Percentiles rank a stretch among this genome's conserved stretches.
These are phyloP conservation scores for Graphiopsis chlorocephala DNA, from an alignment of 2,329 filamentous ascomycete genomes.

Conservation along the genomic window DNA sequence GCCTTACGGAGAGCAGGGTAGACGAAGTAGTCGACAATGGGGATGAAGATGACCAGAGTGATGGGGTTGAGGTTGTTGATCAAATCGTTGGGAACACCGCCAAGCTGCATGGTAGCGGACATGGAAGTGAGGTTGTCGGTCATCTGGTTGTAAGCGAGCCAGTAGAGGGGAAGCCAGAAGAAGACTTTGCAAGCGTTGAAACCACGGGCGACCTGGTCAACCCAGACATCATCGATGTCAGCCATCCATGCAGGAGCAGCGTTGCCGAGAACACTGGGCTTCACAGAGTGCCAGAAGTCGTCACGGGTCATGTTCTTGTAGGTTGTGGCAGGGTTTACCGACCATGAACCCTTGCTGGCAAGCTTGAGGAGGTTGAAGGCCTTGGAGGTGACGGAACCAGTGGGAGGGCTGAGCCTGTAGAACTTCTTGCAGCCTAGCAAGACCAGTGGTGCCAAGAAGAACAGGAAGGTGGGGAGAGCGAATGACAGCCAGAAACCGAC, in stretches of 20 bases:
- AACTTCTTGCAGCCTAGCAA: slow-evolving; percentile 42
- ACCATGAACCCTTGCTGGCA: slow-evolving; percentile 51
- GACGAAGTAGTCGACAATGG: slow-evolving; percentile 40
- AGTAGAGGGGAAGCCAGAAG: slow-evolving; percentile 51
- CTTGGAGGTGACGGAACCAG: slow-evolving; percentile 69
- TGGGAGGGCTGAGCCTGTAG: slow-evolving; percentile 64
- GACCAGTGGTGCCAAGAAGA: slow-evolving; percentile 60
- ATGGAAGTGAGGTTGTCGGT: slow-evolving; percentile 49
- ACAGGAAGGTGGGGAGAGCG: slow-evolving; percentile 60
- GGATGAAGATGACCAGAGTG: slow-evolving; percentile 18
- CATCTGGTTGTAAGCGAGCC: slow-evolving; percentile 58
- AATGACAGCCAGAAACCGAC: slow-evolving; percentile 67
- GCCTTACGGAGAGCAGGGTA: slow-evolving; percentile 47
- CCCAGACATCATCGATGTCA: slow-evolving; percentile 78
- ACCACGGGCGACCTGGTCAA: slow-evolving; percentile 68
- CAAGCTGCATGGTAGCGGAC: slow-evolving; percentile 37
- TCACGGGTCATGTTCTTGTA: slow-evolving; percentile 53
- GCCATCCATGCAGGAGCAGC: slow-evolving; percentile 67
- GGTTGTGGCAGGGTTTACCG: slow-evolving; percentile 45
- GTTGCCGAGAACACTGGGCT: slow-evolving; percentile 31
- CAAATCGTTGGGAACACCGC: slow-evolving; percentile 49
- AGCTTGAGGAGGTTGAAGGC: slow-evolving; percentile 60
- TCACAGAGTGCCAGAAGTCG: slow-evolving; percentile 44
- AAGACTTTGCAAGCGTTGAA: slow-evolving; percentile 69
- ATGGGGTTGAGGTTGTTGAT: slow-evolving; percentile 35